phyloP scores from a whole-genome alignment of 352 stramenopile species.

The Salisapilia sapeloensis region DNA sequence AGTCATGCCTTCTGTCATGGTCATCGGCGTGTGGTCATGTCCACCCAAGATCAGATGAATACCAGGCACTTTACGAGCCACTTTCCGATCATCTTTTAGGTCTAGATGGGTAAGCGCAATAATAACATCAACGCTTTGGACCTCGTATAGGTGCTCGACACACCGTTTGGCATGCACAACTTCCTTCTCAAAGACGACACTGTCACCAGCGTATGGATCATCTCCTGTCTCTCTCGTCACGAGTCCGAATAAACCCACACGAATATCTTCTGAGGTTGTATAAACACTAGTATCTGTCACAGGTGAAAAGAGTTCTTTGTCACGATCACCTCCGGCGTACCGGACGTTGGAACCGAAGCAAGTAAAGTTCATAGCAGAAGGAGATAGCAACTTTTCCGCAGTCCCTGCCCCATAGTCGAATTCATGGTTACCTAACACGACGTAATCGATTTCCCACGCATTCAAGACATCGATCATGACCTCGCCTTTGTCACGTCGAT shows the following conservation, averaged over 20 bases:
- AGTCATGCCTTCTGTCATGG: conserved; percentile 24
- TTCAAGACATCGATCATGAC: conserved; percentile 56
- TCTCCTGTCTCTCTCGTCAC: conserved; percentile 28
- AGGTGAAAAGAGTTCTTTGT: no score
- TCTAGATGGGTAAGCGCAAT: conserved; percentile 69
- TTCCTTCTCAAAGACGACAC: conserved; percentile 31
- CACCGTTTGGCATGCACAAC: conserved; percentile 23
- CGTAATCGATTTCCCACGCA: conserved; percentile 25
- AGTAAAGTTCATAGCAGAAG: conserved; percentile 22
- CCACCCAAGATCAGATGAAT: conserved; percentile 80
- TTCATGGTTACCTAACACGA: conserved; percentile 67
- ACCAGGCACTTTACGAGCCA: conserved; percentile 32
- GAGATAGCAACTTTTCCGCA: conserved; percentile 15
- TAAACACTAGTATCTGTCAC: not conserved
- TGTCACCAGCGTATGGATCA: conserved; percentile 26
- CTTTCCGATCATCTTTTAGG: conserved; percentile 29
- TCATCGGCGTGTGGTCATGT: conserved; percentile 77
- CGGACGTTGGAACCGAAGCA: conserved; percentile 49
- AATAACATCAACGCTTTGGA: conserved; percentile 39
- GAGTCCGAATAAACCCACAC: conserved; percentile 34
- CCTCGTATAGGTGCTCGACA: conserved; percentile 19
- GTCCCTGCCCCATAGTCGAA: conserved; percentile 43
- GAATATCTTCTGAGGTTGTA: not conserved
- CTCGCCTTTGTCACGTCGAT: conserved; percentile 45
- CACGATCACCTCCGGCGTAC: conserved; percentile 2